Base-by-base conservation (phyloP, 495 filamentous ascomycete species). In the Penicillium malachiteum region DNA sequence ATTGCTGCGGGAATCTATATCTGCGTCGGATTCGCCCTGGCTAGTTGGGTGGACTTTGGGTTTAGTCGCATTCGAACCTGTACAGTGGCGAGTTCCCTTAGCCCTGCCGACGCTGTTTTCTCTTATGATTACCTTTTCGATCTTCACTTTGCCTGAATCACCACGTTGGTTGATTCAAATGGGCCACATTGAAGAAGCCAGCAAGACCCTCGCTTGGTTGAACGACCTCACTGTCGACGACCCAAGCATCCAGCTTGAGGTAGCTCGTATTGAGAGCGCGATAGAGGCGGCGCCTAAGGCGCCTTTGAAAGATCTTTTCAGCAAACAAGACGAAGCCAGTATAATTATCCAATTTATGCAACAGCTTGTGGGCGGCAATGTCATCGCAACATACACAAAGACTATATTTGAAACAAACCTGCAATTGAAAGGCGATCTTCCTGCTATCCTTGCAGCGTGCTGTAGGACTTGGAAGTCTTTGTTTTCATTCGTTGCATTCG, bases 31-130 rank as follows among this genome's bases (percentile, higher is more conserved):
- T 82, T 85, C 34, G 77, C 81, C 1, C 74, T 86, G 12, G 83
- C 81, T 12, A 85, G 86, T 55, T 88, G 84, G 84, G 76, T 88
- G n/a, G 81, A 84, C 58, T 88, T 81, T 51, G 79, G 74, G 16
- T 52, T 76, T 12, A 78, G 59, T 72, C 5, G 50, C 59, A 17
- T 9, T 14, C 18, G 75, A 77, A 0, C 60, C 63, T 12, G 57
- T 74, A 10, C 69, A 74, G n/a, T 84, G 81, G 81, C 70, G 82
- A 13, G 64, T 84, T 10, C 71, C 70, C 0, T 39, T 77, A 65
- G 54, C 67, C 35, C 69, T 85, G 34, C 77, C 78, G 0, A 71
- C 84, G 5, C 50, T 82, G 32, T 68, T 78, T 14, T 75, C 84
- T 0, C 55, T 83, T 10, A 60, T 65, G 18, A 56, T 77, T 7